phyloP scores from a whole-genome alignment of 2,329 filamentous ascomycete genomes.

The Cercospora sp. region DNA sequence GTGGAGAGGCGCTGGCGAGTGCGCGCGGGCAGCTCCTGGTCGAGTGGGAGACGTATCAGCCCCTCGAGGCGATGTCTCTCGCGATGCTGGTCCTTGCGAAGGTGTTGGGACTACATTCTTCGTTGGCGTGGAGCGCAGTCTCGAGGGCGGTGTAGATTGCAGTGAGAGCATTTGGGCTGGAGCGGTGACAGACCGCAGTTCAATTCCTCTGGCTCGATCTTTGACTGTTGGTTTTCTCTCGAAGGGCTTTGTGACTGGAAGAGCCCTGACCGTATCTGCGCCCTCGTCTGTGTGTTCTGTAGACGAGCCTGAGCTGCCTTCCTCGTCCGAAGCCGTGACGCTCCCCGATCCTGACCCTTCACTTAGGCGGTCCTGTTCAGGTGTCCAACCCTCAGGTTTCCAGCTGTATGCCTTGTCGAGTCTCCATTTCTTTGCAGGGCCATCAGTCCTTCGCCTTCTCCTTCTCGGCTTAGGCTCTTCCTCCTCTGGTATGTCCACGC shows the following conservation, averaged over 20 bases:
- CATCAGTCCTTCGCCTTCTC: constrained; percentile 66
- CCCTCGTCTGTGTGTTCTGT: constrained; percentile 21
- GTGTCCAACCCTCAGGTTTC: constrained; percentile 44
- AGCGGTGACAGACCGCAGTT: constrained; percentile 38
- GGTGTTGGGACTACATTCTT: neutral
- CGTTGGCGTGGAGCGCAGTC: constrained; percentile 23
- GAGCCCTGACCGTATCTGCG: constrained; percentile 19
- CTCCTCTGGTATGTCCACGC: constrained; percentile 69
- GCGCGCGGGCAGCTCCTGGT: neutral
- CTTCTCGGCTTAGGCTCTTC: constrained; percentile 62
- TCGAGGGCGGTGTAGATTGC: constrained; percentile 46
- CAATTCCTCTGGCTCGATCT: constrained; percentile 25
- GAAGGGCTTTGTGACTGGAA: constrained; percentile 22
- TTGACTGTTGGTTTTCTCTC: constrained; percentile 23
- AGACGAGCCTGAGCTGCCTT: constrained; percentile 25
- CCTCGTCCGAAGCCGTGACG: constrained; percentile 25
- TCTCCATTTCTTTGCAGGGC: constrained; percentile 54
- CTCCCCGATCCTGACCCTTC: constrained; percentile 26
- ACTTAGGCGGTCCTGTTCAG: constrained; percentile 19
- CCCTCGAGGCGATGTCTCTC: neutral
- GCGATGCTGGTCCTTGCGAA: neutral
- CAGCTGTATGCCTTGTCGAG: constrained; percentile 47
- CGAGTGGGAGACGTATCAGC: neutral
- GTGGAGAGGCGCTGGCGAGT: neutral
- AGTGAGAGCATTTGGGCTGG: constrained; percentile 46